phyloP scores from a whole-genome alignment of 805 yeast genomes.

The Vanderwaltozyma verrucispora region DNA sequence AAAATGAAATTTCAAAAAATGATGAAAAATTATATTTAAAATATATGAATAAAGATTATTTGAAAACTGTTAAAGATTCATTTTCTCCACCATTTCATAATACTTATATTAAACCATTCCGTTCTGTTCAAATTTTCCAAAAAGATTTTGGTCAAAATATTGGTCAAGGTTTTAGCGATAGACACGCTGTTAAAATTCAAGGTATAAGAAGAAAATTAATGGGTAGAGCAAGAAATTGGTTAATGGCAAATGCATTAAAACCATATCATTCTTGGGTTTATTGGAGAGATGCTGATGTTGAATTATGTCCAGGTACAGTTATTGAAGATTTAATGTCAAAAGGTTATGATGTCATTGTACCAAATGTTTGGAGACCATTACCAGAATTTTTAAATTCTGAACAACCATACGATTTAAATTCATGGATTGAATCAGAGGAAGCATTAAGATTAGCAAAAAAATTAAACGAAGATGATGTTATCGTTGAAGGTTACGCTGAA shows the following conservation, averaged over 20 bases:
- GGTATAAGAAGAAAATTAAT: conserved; percentile 90
- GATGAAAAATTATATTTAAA: conserved; percentile 52
- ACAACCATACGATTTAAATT: conserved; percentile 76
- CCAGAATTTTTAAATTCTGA: conserved; percentile 81
- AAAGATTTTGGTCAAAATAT: conserved; percentile 82
- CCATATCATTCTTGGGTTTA: conserved; percentile 95
- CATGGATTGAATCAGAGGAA: conserved; percentile 81
- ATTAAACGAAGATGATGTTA: conserved; percentile 87
- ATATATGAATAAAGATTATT: conserved; percentile 60
- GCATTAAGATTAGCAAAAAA: conserved; percentile 65
- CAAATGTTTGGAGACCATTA: conserved; percentile 85
- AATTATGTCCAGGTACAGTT: conserved; percentile 73
- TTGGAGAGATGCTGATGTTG: conserved; percentile 98
- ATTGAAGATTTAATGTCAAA: conserved; percentile 90
- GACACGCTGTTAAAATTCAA: conserved; percentile 94
- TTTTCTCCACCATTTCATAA: conserved; percentile 58
- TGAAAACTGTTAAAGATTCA: conserved; percentile 45
- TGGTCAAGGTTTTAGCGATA: conserved; percentile 86
- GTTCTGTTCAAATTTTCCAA: conserved; percentile 69
- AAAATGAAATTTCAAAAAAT: conserved; percentile 38
- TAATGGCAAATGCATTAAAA: conserved; percentile 71
- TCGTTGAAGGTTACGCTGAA: conserved; percentile 95
- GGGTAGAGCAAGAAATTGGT: conserved; percentile 96
- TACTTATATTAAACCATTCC: conserved; percentile 56
- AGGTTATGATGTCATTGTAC: conserved; percentile 84